Percentiles rank a stretch among this genome's conserved stretches.
phyloP scores from a whole-genome alignment of 1,284 basidiomycete species.

The Cerioporus squamosus region DNA sequence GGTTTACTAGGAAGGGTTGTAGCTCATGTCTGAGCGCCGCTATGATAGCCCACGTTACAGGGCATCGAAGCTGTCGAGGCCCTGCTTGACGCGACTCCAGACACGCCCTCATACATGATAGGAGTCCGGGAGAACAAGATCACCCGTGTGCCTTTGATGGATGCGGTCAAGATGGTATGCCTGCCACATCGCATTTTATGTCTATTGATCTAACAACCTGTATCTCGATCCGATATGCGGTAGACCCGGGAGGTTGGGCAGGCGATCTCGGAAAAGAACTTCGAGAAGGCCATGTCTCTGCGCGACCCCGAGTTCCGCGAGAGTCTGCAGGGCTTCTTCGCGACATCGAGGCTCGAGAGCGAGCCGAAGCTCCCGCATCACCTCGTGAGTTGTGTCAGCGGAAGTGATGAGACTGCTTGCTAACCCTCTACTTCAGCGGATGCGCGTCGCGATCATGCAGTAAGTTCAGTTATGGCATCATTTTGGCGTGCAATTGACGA shows the following conservation, averaged over 20 bases:
- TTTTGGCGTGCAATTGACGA: neutral
- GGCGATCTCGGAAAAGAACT: conserved; percentile 86
- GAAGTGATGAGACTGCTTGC: neutral
- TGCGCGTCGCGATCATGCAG: conserved; percentile 94
- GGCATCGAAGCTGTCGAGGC: conserved; percentile 94
- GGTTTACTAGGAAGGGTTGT: neutral
- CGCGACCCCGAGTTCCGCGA: conserved; percentile 94
- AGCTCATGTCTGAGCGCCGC: conserved; percentile 22
- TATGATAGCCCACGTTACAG: conserved; percentile 85
- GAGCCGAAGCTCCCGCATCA: conserved; percentile 64
- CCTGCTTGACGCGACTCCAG: conserved; percentile 86
- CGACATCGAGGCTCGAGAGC: conserved; percentile 69
- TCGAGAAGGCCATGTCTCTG: conserved; percentile 84
- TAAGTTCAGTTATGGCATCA: conserved; percentile 45
- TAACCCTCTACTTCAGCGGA: conserved; percentile 50
- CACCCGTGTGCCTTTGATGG: conserved; percentile 87
- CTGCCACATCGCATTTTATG: neutral
- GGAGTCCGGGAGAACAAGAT: conserved; percentile 97
- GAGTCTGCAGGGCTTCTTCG: conserved; percentile 82
- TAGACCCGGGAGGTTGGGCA: conserved; percentile 87
- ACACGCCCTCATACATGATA: conserved; percentile 97
- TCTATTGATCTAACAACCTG: too few relatives aligned
- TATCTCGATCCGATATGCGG: too few relatives aligned
- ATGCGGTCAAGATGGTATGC: conserved; percentile 85
- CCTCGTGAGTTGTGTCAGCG: conserved; percentile 48